Evolutionary conservation across 495 filamentous ascomycete genomes (phyloP), one percentile per base, ranked within the genome.

Genomic region (Aspergillus olivimuriae): DNA sequence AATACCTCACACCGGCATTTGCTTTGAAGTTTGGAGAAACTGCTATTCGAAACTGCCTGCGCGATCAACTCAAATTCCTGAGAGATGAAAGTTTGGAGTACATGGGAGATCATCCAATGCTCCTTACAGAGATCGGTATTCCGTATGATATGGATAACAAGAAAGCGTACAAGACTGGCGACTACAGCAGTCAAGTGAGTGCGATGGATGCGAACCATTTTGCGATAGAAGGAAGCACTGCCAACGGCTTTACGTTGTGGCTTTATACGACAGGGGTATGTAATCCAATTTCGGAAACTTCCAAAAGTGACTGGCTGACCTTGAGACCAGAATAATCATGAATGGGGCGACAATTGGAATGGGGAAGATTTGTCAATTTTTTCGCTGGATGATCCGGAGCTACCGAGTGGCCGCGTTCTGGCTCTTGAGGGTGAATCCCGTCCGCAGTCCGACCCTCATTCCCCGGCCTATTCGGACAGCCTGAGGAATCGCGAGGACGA

Each of bases 91-190:
- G 94, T n/a, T 62, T 82, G 14, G 83, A 91, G 24, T 82, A 91
- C 41, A 88, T 95, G 76, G 92, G 92, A 12, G 77, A 83, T 24
- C 92, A 94, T 51, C 92, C 92, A 1, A 84, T 91, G 51, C 67
- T 98, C 9, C 85, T 95, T 58, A 94, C 87, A 1, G 92, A 99
- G 55, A 95, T 96, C 52, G 92, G 92, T 18, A 95, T 97, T 47
- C 92, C 92, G 0, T 99, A 95, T 57, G 94, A 99, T 61, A 99
- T 99, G 92, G 90, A 99, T 55, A 79, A 94, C 44, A 86, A 95
- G 63, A 66, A 89, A 50, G 92, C 92, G 1, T 99, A 99, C 62
- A 85, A 86, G 59, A 94, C 89, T n/a, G 92, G 92, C 3, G 85
- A 99, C 54, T 99, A 94, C 56, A 83, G 86, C 41, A 95, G 87